Conservation (phyloP, 331 rosid species). For the Arachis monticola region DNA sequence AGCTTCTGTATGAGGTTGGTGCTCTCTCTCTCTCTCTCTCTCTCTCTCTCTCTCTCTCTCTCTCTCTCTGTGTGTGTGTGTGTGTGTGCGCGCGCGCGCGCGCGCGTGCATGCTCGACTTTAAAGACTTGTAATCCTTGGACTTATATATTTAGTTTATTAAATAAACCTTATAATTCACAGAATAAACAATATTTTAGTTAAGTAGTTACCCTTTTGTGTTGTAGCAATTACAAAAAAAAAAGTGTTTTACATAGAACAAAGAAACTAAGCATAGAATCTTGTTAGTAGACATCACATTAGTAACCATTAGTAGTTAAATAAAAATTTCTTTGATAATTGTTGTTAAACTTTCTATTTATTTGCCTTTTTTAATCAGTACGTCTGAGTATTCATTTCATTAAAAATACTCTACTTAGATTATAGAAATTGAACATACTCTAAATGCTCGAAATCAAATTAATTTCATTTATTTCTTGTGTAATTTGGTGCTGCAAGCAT, state of each 20-base stretch:
- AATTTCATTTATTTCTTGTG: no score
- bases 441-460: background rate
- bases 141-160: background rate
- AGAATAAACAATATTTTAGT: background rate
- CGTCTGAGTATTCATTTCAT: slow-evolving; percentile 12
- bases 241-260: slow-evolving; percentile 7
- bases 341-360: background rate
- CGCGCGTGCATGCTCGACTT: background rate
- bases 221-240: background rate
- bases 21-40: slow-evolving; percentile 7
- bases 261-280: slow-evolving; percentile 10
- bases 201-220: background rate
- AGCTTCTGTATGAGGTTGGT: slow-evolving; percentile 89
- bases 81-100: no score
- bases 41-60: no score
- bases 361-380: background rate
- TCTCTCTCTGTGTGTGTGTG: no score
- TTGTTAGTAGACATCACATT: slow-evolving; percentile 1
- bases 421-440: slow-evolving; percentile 20
- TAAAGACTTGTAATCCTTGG: slow-evolving; percentile 17
- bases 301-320: background rate
- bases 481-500: no score
- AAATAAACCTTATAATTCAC: slow-evolving; percentile 6
- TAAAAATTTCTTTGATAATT: background rate
- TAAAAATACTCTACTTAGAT: background rate